These are phyloP conservation scores for Pythium scleroteichum DNA, from an alignment of 352 stramenopile genomes.

Conservation along the genomic window DNA sequence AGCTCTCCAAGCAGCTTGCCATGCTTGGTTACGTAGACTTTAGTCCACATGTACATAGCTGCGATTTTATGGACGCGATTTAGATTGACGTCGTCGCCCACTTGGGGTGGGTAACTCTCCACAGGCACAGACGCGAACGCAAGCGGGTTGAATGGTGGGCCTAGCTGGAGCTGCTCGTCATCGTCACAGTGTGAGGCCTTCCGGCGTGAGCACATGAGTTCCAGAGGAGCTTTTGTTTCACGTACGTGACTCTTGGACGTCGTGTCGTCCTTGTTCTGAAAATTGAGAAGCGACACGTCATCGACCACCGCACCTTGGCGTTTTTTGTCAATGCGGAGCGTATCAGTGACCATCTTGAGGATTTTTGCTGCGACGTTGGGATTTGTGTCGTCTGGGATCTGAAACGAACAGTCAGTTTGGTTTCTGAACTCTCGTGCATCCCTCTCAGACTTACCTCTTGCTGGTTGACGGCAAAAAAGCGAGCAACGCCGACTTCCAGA, in stretches of 20 bases:
- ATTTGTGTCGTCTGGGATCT: constrained; percentile 67
- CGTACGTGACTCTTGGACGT: constrained; percentile 50
- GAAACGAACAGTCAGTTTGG: neutral
- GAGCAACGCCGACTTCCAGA: constrained; percentile 72
- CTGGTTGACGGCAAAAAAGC: constrained; percentile 69
- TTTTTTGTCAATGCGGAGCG: constrained; percentile 70
- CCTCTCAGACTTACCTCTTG: constrained; percentile 37
- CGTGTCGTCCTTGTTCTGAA: constrained; percentile 51
- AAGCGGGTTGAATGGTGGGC: constrained; percentile 65
- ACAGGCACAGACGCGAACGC: constrained; percentile 70
- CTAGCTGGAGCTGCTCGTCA: constrained; percentile 54
- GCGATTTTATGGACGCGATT: constrained; percentile 73
- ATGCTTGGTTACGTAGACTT: constrained; percentile 78
- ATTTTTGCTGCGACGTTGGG: constrained; percentile 66
- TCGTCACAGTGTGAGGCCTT: constrained; percentile 19
- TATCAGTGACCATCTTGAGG: constrained; percentile 72
- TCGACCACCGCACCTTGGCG: constrained; percentile 51
- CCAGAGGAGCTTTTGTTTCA: constrained; percentile 12
- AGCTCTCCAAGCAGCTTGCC: constrained; percentile 68
- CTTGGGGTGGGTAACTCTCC: constrained; percentile 76
- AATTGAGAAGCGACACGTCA: constrained; percentile 72
- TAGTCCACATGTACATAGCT: constrained; percentile 82
- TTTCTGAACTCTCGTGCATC: too few species aligned
- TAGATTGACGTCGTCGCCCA: constrained; percentile 69
- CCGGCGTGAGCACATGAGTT: constrained; percentile 8